phyloP scores from a whole-genome alignment of 2,329 filamentous ascomycete species.

The Colletotrichum endophyticum region DNA sequence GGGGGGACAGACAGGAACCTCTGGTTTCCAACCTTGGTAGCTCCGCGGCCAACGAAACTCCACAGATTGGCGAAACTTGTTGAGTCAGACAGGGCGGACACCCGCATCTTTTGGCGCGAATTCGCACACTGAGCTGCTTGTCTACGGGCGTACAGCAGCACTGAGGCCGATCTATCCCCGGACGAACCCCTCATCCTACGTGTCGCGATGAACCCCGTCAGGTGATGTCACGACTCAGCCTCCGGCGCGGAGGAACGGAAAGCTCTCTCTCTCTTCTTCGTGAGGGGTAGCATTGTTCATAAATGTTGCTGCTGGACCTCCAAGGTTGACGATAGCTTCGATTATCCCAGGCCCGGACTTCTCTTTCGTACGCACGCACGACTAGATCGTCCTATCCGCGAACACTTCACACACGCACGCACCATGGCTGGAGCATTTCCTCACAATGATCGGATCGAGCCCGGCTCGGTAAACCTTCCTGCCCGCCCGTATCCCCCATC shows the following conservation, averaged over 20 bases:
- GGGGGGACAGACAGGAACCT: background rate
- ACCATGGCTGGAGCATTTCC: background rate
- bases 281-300: background rate
- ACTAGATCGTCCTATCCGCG: background rate
- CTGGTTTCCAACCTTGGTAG: background rate
- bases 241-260: background rate
- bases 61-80: background rate
- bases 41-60: background rate
- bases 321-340: background rate
- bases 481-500: slow-evolving; percentile 47
- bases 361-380: background rate
- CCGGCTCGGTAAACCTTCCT: slow-evolving; percentile 60
- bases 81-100: background rate
- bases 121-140: background rate
- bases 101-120: background rate
- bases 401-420: background rate
- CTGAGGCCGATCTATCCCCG: slow-evolving; percentile 11
- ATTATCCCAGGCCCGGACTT: background rate
- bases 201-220: background rate
- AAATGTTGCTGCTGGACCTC: background rate
- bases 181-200: background rate
- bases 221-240: slow-evolving; percentile 16
- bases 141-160: background rate
- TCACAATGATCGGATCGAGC: slow-evolving; percentile 24
- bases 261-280: background rate